These are phyloP conservation scores for Neurospora sp. DNA, from an alignment of 495 filamentous ascomycete species.

Conservation along the genomic window DNA sequence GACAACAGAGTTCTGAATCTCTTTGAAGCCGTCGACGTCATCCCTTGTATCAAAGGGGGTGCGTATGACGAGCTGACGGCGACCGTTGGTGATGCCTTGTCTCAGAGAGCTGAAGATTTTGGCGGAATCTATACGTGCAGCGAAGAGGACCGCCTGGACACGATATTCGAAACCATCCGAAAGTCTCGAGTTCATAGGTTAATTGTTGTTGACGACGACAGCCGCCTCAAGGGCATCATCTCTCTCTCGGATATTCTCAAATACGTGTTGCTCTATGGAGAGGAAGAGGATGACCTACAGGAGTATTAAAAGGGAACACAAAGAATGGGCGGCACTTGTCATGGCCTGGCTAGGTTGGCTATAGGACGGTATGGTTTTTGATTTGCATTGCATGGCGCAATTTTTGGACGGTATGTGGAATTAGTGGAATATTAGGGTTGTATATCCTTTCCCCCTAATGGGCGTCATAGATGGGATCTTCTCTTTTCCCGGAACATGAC, in stretches of 20 bases:
- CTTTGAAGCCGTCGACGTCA: constrained; percentile 96
- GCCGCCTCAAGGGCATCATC: constrained; percentile 75
- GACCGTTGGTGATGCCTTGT: constrained; percentile 80
- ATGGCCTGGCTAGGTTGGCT: not conserved
- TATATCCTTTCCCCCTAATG: constrained; percentile 11
- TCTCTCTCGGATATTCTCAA: constrained; percentile 95
- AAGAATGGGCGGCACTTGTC: not conserved
- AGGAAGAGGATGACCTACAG: constrained; percentile 46
- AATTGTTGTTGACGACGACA: constrained; percentile 83
- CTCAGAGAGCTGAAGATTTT: constrained; percentile 83
- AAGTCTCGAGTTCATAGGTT: constrained; percentile 88
- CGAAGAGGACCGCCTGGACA: constrained; percentile 80
- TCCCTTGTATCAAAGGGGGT: constrained; percentile 88
- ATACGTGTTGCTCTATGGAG: constrained; percentile 83
- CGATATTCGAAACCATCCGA: constrained; percentile 94
- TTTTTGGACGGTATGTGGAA: constrained; percentile 14
- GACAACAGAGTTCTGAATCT: constrained; percentile 83
- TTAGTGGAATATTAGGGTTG: constrained; percentile 21
- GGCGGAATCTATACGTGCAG: constrained; percentile 94
- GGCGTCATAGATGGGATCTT: constrained; percentile 17
- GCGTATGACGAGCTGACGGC: constrained; percentile 83
- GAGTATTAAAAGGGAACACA: constrained; percentile 6
- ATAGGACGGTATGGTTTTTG: constrained; percentile 2
- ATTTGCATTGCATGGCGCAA: not conserved
- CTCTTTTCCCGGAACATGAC: not conserved